Percentiles rank a stretch among this genome's conserved stretches.
Conservation (phyloP, 441 rosid genomes). For the Populus hybrid region DNA sequence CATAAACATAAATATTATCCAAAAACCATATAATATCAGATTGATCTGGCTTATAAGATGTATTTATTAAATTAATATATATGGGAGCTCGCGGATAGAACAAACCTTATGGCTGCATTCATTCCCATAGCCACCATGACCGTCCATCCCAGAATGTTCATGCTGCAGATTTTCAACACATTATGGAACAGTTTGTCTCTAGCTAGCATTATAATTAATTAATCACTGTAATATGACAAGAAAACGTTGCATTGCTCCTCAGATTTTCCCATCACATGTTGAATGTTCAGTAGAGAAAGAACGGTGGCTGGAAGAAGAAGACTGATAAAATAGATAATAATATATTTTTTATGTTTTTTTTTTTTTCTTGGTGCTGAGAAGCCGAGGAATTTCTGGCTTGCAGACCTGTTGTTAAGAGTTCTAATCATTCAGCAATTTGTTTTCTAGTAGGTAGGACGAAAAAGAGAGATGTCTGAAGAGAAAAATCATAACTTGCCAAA, state of each 20-base stretch:
- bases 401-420: background rate
- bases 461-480: background rate
- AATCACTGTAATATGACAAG: background rate
- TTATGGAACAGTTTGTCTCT: background rate
- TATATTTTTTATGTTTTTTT: no score
- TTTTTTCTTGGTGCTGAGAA: background rate
- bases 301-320: background rate
- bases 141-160: constrained; percentile 80
- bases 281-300: background rate
- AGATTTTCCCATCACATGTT: background rate
- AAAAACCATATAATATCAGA: background rate
- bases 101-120: constrained; percentile 76
- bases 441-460: background rate
- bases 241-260: background rate
- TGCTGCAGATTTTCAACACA: constrained; percentile 34
- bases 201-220: background rate
- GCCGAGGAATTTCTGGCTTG: background rate
- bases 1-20: background rate
- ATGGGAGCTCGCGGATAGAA: background rate
- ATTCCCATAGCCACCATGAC: constrained; percentile 63
- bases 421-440: background rate
- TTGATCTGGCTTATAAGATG: background rate
- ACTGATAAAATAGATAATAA: background rate
- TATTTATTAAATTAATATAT: no score
- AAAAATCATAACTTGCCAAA: background rate